These are phyloP conservation scores for Phaeosphaeria sp. DNA, from an alignment of 2,329 filamentous ascomycete species.

Conservation along the genomic window DNA sequence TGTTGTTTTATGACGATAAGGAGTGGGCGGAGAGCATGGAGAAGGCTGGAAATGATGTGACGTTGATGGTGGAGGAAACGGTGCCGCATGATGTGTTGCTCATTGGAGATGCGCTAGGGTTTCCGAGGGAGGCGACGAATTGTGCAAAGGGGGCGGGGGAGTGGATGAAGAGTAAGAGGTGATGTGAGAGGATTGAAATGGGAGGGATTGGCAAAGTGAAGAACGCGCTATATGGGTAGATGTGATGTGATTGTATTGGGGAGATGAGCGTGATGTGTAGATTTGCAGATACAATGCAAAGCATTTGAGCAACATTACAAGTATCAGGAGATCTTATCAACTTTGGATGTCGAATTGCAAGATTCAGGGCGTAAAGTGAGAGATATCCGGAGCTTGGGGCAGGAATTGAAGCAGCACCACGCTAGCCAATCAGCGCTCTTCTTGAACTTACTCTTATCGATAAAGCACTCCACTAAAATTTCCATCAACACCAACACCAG, in stretches of 20 bases:
- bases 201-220: background rate
- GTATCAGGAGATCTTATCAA: too few relatives aligned
- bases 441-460: background rate
- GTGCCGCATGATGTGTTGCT: constrained; percentile 58
- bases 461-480: background rate
- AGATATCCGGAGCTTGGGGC: too few relatives aligned
- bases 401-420: background rate
- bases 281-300: too few relatives aligned
- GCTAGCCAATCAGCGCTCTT: background rate
- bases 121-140: constrained; percentile 46
- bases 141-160: constrained; percentile 48
- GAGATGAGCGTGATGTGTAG: too few relatives aligned
- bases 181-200: background rate
- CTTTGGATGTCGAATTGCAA: too few relatives aligned
- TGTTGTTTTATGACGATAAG: constrained; percentile 51
- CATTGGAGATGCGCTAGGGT: constrained; percentile 51
- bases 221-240: too few relatives aligned
- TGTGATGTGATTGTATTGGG: too few relatives aligned
- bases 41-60: constrained; percentile 50
- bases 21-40: constrained; percentile 49
- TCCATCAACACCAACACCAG: background rate
- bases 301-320: too few relatives aligned
- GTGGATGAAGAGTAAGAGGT: constrained; percentile 35
- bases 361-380: too few relatives aligned
- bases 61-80: constrained; percentile 49